Evolutionary conservation across 2,329 filamentous ascomycete genomes (phyloP).

Genomic region (Purpureocillium lavendulum): DNA sequence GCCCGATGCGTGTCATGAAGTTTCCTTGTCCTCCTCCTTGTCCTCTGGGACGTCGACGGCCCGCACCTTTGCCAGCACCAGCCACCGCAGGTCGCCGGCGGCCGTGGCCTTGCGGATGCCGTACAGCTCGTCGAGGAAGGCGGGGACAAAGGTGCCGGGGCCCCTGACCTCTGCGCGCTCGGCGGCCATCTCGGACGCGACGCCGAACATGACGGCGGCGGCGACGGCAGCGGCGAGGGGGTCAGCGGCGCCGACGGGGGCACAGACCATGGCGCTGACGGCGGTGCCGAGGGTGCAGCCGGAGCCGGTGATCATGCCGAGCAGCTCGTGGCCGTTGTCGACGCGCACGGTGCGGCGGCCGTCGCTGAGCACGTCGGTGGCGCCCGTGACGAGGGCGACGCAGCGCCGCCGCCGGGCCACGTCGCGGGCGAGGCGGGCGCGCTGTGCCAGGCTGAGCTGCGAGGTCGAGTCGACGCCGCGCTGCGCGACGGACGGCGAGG

Average conservation of each 20-base stretch:
- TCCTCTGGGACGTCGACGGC: constrained; percentile 20
- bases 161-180: constrained; percentile 59
- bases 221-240: constrained; percentile 66
- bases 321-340: constrained; percentile 65
- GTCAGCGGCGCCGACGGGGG: constrained; percentile 58
- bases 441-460: constrained; percentile 39
- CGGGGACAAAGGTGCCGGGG: constrained; percentile 79
- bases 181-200: constrained; percentile 62
- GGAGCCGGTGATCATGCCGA: constrained; percentile 67
- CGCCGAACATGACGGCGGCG: constrained; percentile 68
- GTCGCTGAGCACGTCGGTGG: constrained; percentile 69
- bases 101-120: constrained; percentile 39
- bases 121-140: constrained; percentile 68
- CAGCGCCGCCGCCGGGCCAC: constrained; percentile 64
- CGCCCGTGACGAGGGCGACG: constrained; percentile 76
- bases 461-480: constrained; percentile 77
- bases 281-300: constrained; percentile 82
- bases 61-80: constrained; percentile 40
- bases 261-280: constrained; percentile 66
- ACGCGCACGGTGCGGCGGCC: constrained; percentile 60
- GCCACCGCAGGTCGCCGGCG: constrained; percentile 40
- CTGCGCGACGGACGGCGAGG: constrained; percentile 38
- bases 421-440: constrained; percentile 53
- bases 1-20: no score
- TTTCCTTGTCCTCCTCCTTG: no score